Evolutionary conservation across 257 asterid species (phyloP), one percentile per base, ranked within the genome.

Genomic region (Cruciata laevipes): DNA sequence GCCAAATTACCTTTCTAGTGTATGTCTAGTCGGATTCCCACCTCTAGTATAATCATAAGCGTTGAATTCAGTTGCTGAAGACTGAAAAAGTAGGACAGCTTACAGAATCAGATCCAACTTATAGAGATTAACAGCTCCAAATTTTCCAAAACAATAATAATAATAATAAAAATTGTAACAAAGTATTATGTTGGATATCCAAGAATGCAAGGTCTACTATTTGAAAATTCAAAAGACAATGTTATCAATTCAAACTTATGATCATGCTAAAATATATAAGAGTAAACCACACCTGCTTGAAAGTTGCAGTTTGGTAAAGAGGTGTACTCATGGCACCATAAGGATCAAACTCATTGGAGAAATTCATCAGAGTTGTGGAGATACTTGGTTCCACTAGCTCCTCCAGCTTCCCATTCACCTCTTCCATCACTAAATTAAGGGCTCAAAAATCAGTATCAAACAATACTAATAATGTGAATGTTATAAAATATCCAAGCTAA

Each of bases 21-120:
- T 87, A 76, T 94, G 96, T 51, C 99, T 87, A 35, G 99, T 94
- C 59, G 99, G 99, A 81, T 94, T 94, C 70, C 96, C 99, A 74
- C 96, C 84, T 84, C 99, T 85, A 64, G 99, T 94, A 78, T 94
- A 94, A 72, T 90, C 99, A 75, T 90, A 94, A 64, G 81, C 72
- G 61, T 96, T 97, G 61, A 73, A 38, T 69, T 85, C 96, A 1
- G 84, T 80, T 9, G 97, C 99, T 16, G 97, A 90, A 76, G 99
- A 95, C 99, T 94, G 85, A 69, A 73, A 66, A 32, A 80, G 72
- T 4, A 32, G 49, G 42, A 10, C 30, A 64, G 3, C 68, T 38
- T 32, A 49, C 18, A 35, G n/a, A 47, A 27, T 63, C 20, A 7
- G 31, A 31, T 1, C 24, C 55, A 24, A 4, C 32, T 12, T 20